Conservation (phyloP, 176 grass and related monocot species). For the Cocos nucifera region DNA sequence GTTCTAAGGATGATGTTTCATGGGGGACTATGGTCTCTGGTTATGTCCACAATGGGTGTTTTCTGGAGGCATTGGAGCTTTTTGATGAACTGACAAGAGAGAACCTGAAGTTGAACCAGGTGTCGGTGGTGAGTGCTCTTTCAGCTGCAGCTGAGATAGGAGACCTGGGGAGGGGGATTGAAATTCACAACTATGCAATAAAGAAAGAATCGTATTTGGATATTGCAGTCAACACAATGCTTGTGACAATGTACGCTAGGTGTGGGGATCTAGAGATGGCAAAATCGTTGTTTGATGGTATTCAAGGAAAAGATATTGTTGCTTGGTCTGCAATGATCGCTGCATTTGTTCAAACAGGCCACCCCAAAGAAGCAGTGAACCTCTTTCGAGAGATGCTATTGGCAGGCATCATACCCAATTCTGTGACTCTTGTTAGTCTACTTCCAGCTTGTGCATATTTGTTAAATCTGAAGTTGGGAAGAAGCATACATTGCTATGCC, state of each 20-base stretch:
- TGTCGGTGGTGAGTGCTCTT: slow-evolving; percentile 51
- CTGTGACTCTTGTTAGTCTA: slow-evolving; percentile 41
- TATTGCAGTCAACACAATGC: slow-evolving; percentile 45
- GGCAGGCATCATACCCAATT: slow-evolving; percentile 53
- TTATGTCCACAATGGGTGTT: slow-evolving; percentile 41
- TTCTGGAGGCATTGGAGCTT: slow-evolving; percentile 41
- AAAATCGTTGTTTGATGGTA: slow-evolving; percentile 53
- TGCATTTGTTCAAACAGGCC: slow-evolving; percentile 56
- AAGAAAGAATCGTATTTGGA: slow-evolving; percentile 39
- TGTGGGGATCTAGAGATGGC: slow-evolving; percentile 60
- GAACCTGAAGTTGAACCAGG: slow-evolving; percentile 34
- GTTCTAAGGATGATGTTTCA: slow-evolving; percentile 43
- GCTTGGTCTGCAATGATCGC: slow-evolving; percentile 91
- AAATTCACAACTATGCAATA: slow-evolving; percentile 38
- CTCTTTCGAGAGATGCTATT: slow-evolving; percentile 66
- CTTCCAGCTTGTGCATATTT: slow-evolving; percentile 85
- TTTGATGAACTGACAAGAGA: slow-evolving; percentile 37
- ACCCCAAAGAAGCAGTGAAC: slow-evolving; percentile 43
- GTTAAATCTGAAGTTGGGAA: slow-evolving; percentile 55
- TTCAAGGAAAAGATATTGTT: slow-evolving; percentile 58
- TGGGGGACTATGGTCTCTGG: slow-evolving; percentile 77
- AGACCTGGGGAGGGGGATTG: slow-evolving; percentile 35
- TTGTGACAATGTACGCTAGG: slow-evolving; percentile 59
- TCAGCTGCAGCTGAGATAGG: slow-evolving; percentile 51
- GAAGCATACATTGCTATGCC: slow-evolving; percentile 60